Conservation (phyloP, 305 asterid genomes). For the Withania somnifera region DNA sequence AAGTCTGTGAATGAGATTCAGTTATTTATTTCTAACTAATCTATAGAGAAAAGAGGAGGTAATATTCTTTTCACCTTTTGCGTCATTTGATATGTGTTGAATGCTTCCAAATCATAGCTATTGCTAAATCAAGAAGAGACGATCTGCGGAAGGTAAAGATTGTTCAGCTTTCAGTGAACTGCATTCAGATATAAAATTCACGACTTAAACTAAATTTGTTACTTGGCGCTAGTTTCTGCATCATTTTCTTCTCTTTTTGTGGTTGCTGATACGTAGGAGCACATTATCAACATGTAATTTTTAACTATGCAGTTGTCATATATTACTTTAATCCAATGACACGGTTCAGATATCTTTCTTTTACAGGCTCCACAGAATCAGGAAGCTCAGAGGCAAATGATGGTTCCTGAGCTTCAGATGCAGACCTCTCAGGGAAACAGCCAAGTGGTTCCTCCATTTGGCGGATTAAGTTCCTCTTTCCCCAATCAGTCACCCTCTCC, state of each 20-base stretch:
- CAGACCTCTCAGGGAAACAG: conserved; percentile 55
- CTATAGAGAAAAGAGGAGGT: not conserved
- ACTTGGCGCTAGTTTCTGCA: not conserved
- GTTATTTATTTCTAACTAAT: not conserved
- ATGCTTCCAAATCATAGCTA: not conserved
- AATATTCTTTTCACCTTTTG: not conserved
- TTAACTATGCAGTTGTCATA: not conserved
- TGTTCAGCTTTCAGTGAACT: conserved; percentile 1
- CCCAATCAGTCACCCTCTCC: conserved; percentile 40
- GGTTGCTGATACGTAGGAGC: not conserved
- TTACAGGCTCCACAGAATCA: conserved; percentile 57
- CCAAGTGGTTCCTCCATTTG: conserved; percentile 53
- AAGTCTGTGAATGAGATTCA: not conserved
- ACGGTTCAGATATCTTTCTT: not conserved
- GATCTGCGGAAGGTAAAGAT: not conserved
- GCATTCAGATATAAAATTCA: not conserved
- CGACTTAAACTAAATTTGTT: not conserved
- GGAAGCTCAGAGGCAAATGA: conserved; percentile 59
- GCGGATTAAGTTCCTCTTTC: conserved; percentile 39
- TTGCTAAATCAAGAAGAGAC: conserved; percentile 1
- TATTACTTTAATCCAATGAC: not conserved
- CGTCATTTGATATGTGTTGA: not conserved
- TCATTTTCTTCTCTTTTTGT: conserved; percentile 1
- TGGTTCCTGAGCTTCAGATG: conserved; percentile 58
- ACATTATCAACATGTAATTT: not conserved